These are phyloP conservation scores for Ceratocystis colombiana DNA, from an alignment of 2,329 filamentous ascomycete genomes.

Conservation along the genomic window DNA sequence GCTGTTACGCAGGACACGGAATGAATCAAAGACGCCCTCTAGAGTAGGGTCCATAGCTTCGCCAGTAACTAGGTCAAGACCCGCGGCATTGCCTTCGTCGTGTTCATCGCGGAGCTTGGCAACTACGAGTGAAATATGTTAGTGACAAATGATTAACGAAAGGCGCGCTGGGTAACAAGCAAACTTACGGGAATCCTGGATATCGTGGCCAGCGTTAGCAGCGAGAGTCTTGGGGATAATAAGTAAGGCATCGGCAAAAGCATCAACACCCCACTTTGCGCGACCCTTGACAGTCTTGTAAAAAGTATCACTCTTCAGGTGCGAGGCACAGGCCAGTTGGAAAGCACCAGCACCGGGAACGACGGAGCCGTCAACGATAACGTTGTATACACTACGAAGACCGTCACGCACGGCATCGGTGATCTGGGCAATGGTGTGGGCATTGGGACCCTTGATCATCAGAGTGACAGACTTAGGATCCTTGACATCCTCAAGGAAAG, in stretches of 20 bases:
- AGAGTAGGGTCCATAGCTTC: slow-evolving; percentile 91
- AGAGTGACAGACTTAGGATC: slow-evolving; percentile 96
- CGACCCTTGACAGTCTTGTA: slow-evolving; percentile 91
- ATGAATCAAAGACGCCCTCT: slow-evolving; percentile 90
- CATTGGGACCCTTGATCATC: slow-evolving; percentile 94
- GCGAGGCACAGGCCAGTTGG: slow-evolving; percentile 83
- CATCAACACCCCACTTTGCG: slow-evolving; percentile 88
- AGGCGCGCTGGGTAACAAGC: slow-evolving; percentile 19
- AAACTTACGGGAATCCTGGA: slow-evolving; percentile 81
- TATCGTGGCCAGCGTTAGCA: slow-evolving; percentile 89
- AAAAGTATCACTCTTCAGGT: slow-evolving; percentile 79
- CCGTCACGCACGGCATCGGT: slow-evolving; percentile 94
- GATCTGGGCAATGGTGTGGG: slow-evolving; percentile 92
- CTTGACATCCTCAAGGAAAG: slow-evolving; percentile 97
- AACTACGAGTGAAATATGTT: slow-evolving; percentile 42
- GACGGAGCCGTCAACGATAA: slow-evolving; percentile 95
- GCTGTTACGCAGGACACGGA: slow-evolving; percentile 86
- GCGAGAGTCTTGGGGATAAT: slow-evolving; percentile 96
- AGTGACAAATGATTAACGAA: slow-evolving; percentile 26
- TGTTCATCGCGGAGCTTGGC: slow-evolving; percentile 79
- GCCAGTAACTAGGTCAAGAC: slow-evolving; percentile 75
- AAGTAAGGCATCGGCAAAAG: slow-evolving; percentile 88
- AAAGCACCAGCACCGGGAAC: slow-evolving; percentile 92
- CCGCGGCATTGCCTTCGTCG: slow-evolving; percentile 72
- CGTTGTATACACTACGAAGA: slow-evolving; percentile 94